Base-by-base conservation (phyloP, 164 flowering plant genomes). In the Vitis rupestris region DNA sequence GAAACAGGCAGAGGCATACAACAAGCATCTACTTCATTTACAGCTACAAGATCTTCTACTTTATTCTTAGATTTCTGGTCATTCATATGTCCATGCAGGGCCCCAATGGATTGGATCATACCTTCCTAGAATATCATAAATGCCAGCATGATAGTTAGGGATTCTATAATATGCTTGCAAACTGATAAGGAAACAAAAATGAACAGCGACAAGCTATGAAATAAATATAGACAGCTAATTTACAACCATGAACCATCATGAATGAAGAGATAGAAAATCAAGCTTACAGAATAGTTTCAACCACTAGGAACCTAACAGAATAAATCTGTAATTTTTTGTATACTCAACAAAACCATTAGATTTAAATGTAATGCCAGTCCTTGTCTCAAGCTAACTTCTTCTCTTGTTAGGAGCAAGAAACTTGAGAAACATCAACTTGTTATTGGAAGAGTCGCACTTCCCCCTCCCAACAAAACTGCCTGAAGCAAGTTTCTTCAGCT, bases 101-200 rank as follows among this genome's bases (percentile, higher is more conserved):
- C 65, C 23, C 55, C 59, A 5, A 37, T 50, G 71, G 81, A 68
- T 58, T 64, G 74, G 73, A 69, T 67, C 13, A 64, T 70, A 47
- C 73, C 80, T 71, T 71, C 82, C 90, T 87, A 74, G 30, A 16
- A 68, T 55, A 76, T 59, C 67, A 15, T n/a, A 44, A 57, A 51
- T 59, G 50, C 74, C 70, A 74, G 68, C 19, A 16, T 10, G 37
- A 49, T 52, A 29, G 60, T 8, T 23, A 58, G 29, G 7, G 6
- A 30, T 16, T 64, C 13, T 64, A 64, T 6, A 58, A 48, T 9
- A 19, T 7, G 50, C 14, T 29, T 31, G 10, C 64, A n/a, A 30
- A 66, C 48, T 16, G 59, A 31, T 12, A 49, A 2, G 50, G n/a
- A 27, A 76, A 16, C 31, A 67, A 49, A n/a, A 57, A 9, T 70